Evolutionary conservation across 2,329 filamentous ascomycete genomes (phyloP), one percentile per base, ranked within the genome.

Genomic region (Aschersonia sp.): DNA sequence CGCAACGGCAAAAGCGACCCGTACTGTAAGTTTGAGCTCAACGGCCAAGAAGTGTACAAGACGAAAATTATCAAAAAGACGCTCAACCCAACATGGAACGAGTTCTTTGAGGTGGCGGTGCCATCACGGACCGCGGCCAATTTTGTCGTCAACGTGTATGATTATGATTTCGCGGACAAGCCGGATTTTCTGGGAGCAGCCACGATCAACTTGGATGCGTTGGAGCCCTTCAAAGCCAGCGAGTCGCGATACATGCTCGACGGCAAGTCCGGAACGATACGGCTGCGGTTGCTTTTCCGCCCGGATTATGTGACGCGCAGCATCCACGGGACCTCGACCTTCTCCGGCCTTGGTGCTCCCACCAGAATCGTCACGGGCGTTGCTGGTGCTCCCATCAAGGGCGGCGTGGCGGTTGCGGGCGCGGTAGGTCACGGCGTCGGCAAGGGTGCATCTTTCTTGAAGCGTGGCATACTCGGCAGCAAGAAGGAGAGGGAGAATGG

Each of bases 31-130:
- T 98, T 98, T 63, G 79, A 85, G 53, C 75, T 97, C 54, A 90
- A 94, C 58, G 89, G 84, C 44, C 81, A 87, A 58, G 85, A 94
- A 49, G 77, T 97, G 1, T 88, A 87, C 78, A 98, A 97, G 75
- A 94, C 89, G 43, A 94, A 96, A 68, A 81, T 83, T 2, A 83
- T 90, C 63, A 98, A 97, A 78, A 98, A 98, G 76, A 97, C 92
- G 0, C 75, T 98, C 4, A 82, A 92, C 55, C 92, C 92, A 0
- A 77, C 80, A 0, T 98, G 94, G 94, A 97, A 97, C 60, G 92
- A 98, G 61, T 89, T 81, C 63, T 98, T 98, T 58, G 89, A 96
- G 63, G 74, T 87, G 1, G 72, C 81, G 1, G 71, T 98, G 46
- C 81, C 86, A 14, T 94, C 88, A 11, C 78, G 92, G 50, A 95